Evolutionary conservation across 257 asterid species (phyloP).

Genomic region (Lycium barbarum): DNA sequence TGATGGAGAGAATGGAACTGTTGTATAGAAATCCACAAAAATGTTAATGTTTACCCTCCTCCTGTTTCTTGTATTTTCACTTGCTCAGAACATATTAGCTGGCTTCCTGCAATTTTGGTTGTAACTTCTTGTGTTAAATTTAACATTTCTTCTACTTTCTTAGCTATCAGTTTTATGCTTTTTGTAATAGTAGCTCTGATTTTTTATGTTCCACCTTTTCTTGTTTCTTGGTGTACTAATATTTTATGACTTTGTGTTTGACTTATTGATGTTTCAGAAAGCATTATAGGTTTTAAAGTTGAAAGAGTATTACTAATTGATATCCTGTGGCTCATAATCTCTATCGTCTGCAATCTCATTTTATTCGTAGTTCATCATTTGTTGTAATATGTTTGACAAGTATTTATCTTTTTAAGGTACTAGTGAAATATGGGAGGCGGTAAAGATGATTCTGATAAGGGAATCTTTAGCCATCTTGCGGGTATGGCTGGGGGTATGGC

Average conservation of each 20-base stretch:
- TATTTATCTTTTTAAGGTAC: conserved; percentile 15
- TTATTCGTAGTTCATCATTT: neutral
- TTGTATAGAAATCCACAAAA: neutral
- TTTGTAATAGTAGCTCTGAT: neutral
- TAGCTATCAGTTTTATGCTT: neutral
- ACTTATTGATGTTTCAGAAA: neutral
- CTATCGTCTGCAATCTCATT: neutral
- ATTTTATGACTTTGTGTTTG: neutral
- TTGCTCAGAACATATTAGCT: neutral
- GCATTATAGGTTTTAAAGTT: neutral
- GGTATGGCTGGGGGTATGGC: neutral
- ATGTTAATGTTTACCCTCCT: neutral
- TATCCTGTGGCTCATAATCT: neutral
- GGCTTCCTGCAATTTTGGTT: neutral
- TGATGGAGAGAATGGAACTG: neutral
- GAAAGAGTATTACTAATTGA: neutral
- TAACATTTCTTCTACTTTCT: neutral
- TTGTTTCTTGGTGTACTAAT: neutral
- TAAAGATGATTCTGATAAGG: conserved; percentile 58
- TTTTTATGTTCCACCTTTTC: neutral
- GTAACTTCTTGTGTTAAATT: neutral
- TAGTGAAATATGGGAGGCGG: conserved; percentile 66
- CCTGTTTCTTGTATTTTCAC: conserved; percentile 2
- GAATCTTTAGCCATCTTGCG: conserved; percentile 42
- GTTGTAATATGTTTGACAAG: conserved; percentile 23